Evolutionary conservation across 176 grass and related monocot genomes (phyloP).

Genomic region (Olyra latifolia): DNA sequence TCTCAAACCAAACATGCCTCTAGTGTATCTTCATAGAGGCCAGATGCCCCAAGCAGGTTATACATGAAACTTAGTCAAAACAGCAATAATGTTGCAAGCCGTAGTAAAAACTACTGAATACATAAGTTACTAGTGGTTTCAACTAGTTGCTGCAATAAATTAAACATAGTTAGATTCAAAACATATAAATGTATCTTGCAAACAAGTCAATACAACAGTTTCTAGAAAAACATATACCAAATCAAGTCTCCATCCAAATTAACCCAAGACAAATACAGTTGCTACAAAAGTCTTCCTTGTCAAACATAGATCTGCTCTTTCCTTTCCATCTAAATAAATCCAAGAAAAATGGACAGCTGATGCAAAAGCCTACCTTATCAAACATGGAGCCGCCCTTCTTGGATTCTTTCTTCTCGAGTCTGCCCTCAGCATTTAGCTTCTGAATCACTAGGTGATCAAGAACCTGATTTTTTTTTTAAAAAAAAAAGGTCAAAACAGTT

Average conservation of each 20-base stretch:
- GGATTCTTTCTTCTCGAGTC: conserved; percentile 99
- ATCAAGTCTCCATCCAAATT: conserved; percentile 7
- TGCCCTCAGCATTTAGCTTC: conserved; percentile 98
- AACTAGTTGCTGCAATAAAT: not conserved
- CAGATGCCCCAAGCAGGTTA: not conserved
- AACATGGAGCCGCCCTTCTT: conserved; percentile 96
- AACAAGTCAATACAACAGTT: conserved; percentile 1
- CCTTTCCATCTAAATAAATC: conserved; percentile 16
- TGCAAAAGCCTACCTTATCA: conserved; percentile 69
- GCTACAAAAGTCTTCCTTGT: conserved; percentile 59
- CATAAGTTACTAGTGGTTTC: not conserved
- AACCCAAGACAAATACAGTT: conserved; percentile 8
- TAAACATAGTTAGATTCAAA: not conserved
- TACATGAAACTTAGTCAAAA: not conserved
- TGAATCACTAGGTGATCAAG: conserved; percentile 99
- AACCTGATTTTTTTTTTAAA: conserved; percentile 54
- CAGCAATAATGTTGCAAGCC: not conserved
- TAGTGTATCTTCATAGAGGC: not conserved
- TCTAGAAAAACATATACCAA: conserved; percentile 1
- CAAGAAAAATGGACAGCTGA: not conserved
- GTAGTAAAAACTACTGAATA: not conserved
- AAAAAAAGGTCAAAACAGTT: not conserved
- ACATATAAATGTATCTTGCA: conserved; percentile 8
- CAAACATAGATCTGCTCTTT: conserved; percentile 92
- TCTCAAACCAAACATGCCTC: not conserved